These are phyloP conservation scores for Tetracentron sinense DNA, from an alignment of 164 flowering plant genomes.

Conservation along the genomic window DNA sequence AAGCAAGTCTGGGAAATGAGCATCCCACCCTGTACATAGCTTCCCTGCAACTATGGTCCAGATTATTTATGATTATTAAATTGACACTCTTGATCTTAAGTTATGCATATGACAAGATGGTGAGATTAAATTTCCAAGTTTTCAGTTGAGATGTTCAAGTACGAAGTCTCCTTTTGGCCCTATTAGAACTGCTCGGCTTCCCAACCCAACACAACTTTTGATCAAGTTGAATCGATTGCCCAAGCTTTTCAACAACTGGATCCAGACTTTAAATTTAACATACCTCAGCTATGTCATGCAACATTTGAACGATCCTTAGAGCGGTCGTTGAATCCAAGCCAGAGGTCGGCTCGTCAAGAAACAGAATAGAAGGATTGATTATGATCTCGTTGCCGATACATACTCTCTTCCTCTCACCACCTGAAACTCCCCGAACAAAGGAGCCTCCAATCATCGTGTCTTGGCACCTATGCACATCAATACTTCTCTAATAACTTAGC, in stretches of 20 bases:
- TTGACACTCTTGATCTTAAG: background rate
- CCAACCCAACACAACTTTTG: background rate
- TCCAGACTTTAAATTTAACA: background rate
- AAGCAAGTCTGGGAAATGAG: too few relatives aligned
- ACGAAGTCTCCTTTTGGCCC: background rate
- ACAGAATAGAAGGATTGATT: conserved; percentile 84
- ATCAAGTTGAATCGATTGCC: background rate
- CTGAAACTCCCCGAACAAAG: conserved; percentile 95
- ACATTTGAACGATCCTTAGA: conserved; percentile 65
- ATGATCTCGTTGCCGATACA: conserved; percentile 88
- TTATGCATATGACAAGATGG: background rate
- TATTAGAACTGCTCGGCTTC: background rate
- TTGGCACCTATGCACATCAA: conserved; percentile 55
- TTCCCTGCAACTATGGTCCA: too few relatives aligned
- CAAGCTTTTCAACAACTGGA: background rate
- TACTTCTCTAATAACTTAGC: background rate
- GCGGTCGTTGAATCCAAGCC: conserved; percentile 99
- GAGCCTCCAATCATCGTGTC: conserved; percentile 96
- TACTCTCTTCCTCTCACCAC: conserved; percentile 96
- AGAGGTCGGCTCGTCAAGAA: conserved; percentile 97
- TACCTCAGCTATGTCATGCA: conserved; percentile 95
- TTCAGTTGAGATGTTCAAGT: background rate
- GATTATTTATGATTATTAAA: too few relatives aligned
- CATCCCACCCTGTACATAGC: too few relatives aligned
- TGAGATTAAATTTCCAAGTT: background rate